Evolutionary conservation across 495 filamentous ascomycete species (phyloP), one percentile per base, ranked within the genome.

Genomic region (Penicillium egyptiacum): DNA sequence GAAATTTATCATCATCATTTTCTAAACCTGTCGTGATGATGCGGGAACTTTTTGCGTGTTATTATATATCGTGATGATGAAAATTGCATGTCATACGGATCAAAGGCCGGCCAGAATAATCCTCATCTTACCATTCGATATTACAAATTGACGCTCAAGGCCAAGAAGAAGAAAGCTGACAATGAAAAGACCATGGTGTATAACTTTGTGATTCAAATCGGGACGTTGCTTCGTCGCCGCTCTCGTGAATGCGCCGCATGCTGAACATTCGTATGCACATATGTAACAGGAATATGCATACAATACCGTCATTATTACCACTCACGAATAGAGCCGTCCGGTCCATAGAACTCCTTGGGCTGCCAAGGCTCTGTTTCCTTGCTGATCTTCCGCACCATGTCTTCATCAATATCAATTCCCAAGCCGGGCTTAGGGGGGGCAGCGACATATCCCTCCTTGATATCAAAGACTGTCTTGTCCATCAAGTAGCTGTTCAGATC

Each of bases 401-500:
- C 84, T 71, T 92, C 89, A 62, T 92, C 83, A 60, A 92, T 75
- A 56, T 91, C 87, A 66, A 92, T 90, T 5, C 89, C 89, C 43
- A 92, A 66, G 9, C 89, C 89, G 0, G 83, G 80, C 4, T 86
- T 88, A 4, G 61, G 78, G 35, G 82, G 71, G 16, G 82, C 72
- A 35, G 83, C 74, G n/a, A 92, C 84, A 72, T 82, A 89, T 19
- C 89, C 89, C 20, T 86, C 83, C 12, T 70, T 74, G 9, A 92
- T 86, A 25, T 78, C 70, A 75, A 88, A 91, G 1, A 89, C 82
- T 1, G 65, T 67, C 12, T 80, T 77, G 57, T 91, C 83, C 30
- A 80, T 77, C n/a, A 86, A 71, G 60, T 92, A 92, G 57, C 77
- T 90, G 6, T 76, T 81, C 49, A 91, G 66, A 64, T 92, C 89